Base-by-base conservation (phyloP, 1,284 basidiomycete genomes). In the Moesziomyces parantarcticus region DNA sequence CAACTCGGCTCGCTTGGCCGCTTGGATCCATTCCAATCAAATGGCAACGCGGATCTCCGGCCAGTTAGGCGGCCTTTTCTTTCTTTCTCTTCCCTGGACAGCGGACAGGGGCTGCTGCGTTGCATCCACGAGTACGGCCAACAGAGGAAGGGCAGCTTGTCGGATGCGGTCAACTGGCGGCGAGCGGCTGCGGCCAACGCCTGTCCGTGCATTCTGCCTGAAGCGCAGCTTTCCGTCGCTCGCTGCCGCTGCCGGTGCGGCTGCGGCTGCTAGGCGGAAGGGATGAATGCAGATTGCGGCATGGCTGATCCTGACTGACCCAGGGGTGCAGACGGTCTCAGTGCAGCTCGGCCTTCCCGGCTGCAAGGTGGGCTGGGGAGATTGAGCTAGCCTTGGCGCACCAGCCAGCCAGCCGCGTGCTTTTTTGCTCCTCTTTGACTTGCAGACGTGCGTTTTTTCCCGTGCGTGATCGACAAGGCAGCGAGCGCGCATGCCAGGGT, bases 381-480 rank as follows among this genome's bases (percentile, higher is more conserved):
- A 39, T 18, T 39, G 36, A n/a, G 36, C 36, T 14, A n/a, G 14
- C 36, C 36, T 32, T 32, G 29, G 29, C 29, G 29, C 29, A 32
- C 29, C 29, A 32, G 29, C 29, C 29, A 13, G 10, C 11, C 29
- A 32, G 11, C 29, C 29, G 29, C 29, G 29, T 13, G 29, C 29
- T 13, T 10, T 26, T 29, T 29, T 29, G 9, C 29, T 29, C 29
- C 10, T 16, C 10, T 23, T 23, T 43, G 26, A 34, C 16, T 18
- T 14, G 36, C 36, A 13, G 29, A 32, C 29, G 11, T 32, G 36
- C 40, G 39, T 25, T 49, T 18, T 39, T 39, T 39, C 36, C 36
- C 36, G 51, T 54, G 51, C 54, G 46, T 58, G 55, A 58, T 54
- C 55, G 48, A 40, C 55, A 43, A 11, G 21, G 42, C 40, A 47